Evolutionary conservation across 1,284 basidiomycete genomes (phyloP), one percentile per base, ranked within the genome.

Genomic region (Fomitiporia mediterranea): DNA sequence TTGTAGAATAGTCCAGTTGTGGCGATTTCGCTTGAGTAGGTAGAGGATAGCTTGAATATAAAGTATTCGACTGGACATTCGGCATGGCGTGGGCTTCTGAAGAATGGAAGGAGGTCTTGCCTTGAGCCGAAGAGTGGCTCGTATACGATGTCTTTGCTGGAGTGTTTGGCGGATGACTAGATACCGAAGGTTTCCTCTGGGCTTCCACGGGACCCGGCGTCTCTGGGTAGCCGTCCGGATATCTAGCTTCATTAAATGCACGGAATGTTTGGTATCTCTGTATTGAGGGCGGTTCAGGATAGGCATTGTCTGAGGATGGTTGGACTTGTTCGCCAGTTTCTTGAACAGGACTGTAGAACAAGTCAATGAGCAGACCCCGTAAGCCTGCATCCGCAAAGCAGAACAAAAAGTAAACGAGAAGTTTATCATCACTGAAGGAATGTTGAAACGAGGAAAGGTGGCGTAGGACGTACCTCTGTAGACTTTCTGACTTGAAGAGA

Each of bases 401-500:
- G 27, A 7, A 15, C 23, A n/a, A 28, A 46, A 46, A 9, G 25
- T 13, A n/a, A 44, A 27, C 13, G 43, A 46, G 0, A n/a, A 19
- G 9, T 13, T 17, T 9, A 27, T 27, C 15, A 43, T n/a, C 3
- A 9, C 6, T 23, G 42, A 21, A 9, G 42, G 2, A 1, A 21
- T 2, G 21, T 11, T 2, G 21, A 13, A 2, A 19, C 23, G 13
- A 21, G 25, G n/a, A 46, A 25, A 5, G 11, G 27, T 8, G 15
- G 2, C 11, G 44, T 4, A 30, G 15, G 27, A 51, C 55, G n/a
- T 43, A 56, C 55, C 48, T 15, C 17, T 32, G 13, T 56, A 32
- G 21, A 56, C 50, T 3, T 34, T 43, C 21, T 19, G 32, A 21
- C 46, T 56, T 37, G 56, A 40, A 3, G 28, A n/a, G 34, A 53